A percentile compares a stretch with the other conserved stretches of the same genome.
These are phyloP conservation scores for Aeschynomene evenia DNA, from an alignment of 306 rosid genomes.

Conservation along the genomic window DNA sequence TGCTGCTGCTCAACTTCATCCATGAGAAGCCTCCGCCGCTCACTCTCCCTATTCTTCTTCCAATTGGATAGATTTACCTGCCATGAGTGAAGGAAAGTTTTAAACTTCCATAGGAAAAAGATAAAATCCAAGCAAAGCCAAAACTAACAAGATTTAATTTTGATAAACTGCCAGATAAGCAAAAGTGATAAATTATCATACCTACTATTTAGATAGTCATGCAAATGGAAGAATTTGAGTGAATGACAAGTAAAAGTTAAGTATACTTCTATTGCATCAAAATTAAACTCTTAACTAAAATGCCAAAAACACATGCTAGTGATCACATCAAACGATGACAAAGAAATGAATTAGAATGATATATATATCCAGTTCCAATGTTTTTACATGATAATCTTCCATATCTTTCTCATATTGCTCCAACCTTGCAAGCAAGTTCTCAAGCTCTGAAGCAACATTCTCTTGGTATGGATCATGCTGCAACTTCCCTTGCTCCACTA, in stretches of 20 bases:
- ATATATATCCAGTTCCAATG: background rate
- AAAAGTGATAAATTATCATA: too few relatives aligned
- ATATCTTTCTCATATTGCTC: slow-evolving; percentile 83
- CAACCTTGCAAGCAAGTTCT: slow-evolving; percentile 76
- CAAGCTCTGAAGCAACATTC: slow-evolving; percentile 66
- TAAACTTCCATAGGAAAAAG: background rate
- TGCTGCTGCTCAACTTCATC: slow-evolving; percentile 72
- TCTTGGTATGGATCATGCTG: slow-evolving; percentile 83
- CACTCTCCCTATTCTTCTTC: slow-evolving; percentile 68
- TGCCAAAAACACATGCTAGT: background rate
- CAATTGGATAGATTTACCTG: slow-evolving; percentile 68
- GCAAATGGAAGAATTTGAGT: too few relatives aligned
- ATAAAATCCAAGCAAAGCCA: background rate
- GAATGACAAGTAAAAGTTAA: too few relatives aligned
- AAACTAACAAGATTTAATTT: too few relatives aligned
- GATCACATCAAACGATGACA: background rate
- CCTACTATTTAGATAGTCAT: too few relatives aligned
- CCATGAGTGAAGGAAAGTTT: background rate
- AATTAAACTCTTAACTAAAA: too few relatives aligned
- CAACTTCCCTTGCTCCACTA: slow-evolving; percentile 79
- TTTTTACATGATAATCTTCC: slow-evolving; percentile 77
- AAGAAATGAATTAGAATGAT: background rate
- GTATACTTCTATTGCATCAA: too few relatives aligned
- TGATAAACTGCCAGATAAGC: too few relatives aligned
- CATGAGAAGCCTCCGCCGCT: slow-evolving; percentile 71